Evolutionary conservation across 257 asterid species (phyloP).

Genomic region (Nicotiana attenuata): DNA sequence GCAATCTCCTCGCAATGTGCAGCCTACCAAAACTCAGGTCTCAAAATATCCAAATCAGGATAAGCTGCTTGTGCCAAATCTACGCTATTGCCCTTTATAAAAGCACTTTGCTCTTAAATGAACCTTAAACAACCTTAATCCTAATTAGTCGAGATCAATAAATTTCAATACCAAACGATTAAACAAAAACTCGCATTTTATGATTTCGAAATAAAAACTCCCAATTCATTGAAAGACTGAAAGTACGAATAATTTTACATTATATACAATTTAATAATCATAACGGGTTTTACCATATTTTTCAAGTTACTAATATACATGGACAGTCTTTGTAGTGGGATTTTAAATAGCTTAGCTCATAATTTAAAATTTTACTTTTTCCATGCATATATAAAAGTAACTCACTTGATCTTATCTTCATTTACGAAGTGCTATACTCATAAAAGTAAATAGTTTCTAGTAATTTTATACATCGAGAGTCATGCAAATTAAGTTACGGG

Average conservation of each 20-base stretch:
- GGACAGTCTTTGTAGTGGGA: too few relatives aligned
- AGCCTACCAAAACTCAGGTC: conserved; percentile 21
- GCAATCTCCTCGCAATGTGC: conserved; percentile 28
- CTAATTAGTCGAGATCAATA: too few relatives aligned
- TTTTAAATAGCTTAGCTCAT: not conserved
- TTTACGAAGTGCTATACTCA: too few relatives aligned
- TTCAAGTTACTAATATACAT: not conserved
- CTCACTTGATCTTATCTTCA: not conserved
- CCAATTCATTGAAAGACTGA: not conserved
- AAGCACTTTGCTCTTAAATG: too few relatives aligned
- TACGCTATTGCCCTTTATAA: not conserved
- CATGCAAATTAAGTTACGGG: not conserved
- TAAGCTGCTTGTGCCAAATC: not conserved
- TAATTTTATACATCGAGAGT: too few relatives aligned
- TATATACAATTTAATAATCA: not conserved
- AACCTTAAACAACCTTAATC: too few relatives aligned
- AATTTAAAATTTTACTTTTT: too few relatives aligned
- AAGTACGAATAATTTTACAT: not conserved
- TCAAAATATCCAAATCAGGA: conserved; percentile 2
- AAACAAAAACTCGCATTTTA: not conserved
- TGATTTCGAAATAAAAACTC: not conserved
- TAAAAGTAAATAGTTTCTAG: too few relatives aligned
- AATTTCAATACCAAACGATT: too few relatives aligned
- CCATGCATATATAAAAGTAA: not conserved
- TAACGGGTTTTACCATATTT: not conserved